Evolutionary conservation across 1,284 basidiomycete species (phyloP).

Genomic region (Boletus semigastroideus): DNA sequence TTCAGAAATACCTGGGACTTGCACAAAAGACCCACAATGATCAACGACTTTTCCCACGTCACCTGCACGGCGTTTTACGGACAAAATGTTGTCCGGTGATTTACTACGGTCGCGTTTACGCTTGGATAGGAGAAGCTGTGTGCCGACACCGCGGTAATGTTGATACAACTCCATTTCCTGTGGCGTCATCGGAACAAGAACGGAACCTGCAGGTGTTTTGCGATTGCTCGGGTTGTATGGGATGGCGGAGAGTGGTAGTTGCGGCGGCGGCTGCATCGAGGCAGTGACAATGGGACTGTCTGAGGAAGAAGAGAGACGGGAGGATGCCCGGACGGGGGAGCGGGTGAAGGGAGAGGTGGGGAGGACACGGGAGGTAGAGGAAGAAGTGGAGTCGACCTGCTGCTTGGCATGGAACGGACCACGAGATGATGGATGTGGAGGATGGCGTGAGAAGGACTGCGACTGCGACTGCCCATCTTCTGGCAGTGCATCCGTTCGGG

Average conservation of each 20-base stretch:
- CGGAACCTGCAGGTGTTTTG: slow-evolving; percentile 57
- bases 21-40: slow-evolving; percentile 56
- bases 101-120: slow-evolving; percentile 52
- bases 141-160: slow-evolving; percentile 57
- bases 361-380: slow-evolving; percentile 24
- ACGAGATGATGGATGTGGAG: slow-evolving; percentile 27
- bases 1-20: background rate
- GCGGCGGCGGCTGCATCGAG: slow-evolving; percentile 28
- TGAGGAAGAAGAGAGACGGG: slow-evolving; percentile 29
- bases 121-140: slow-evolving; percentile 51
- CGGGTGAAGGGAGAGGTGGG: slow-evolving; percentile 28
- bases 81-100: slow-evolving; percentile 42
- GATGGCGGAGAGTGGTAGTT: slow-evolving; percentile 34
- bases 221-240: slow-evolving; percentile 67
- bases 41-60: slow-evolving; percentile 69
- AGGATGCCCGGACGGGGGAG: slow-evolving; percentile 31
- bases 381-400: slow-evolving; percentile 23
- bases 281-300: slow-evolving; percentile 12
- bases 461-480: slow-evolving; percentile 22
- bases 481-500: slow-evolving; percentile 20
- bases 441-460: slow-evolving; percentile 30
- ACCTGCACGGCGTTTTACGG: slow-evolving; percentile 53
- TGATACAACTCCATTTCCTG: slow-evolving; percentile 63
- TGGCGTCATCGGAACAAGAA: slow-evolving; percentile 63
- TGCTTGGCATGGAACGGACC: slow-evolving; percentile 29